Percentiles rank a stretch among this genome's conserved stretches.
These are phyloP conservation scores for Plasmodium fragile DNA, from an alignment of 169 alveolate genomes.

Conservation along the genomic window DNA sequence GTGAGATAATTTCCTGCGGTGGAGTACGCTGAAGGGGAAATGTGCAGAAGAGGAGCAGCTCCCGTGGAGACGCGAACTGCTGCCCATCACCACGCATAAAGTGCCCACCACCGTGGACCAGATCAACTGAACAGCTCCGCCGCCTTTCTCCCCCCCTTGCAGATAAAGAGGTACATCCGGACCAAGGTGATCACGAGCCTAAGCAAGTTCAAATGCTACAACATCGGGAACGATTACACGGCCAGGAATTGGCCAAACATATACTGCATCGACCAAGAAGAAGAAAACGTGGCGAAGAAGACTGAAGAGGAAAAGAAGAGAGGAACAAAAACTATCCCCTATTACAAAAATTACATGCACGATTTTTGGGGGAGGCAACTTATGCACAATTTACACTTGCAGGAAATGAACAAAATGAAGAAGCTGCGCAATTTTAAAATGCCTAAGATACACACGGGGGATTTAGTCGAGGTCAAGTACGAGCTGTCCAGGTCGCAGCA, in stretches of 20 bases:
- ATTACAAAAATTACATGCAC: conserved; percentile 70
- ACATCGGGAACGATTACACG: conserved; percentile 61
- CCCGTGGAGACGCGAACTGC: neutral
- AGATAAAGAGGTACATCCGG: conserved; percentile 72
- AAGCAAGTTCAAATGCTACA: conserved; percentile 68
- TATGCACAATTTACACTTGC: conserved; percentile 81
- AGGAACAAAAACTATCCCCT: conserved; percentile 59
- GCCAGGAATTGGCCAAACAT: conserved; percentile 66
- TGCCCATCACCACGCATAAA: neutral
- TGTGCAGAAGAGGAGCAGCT: neutral
- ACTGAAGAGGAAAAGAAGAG: neutral
- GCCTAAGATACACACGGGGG: conserved; percentile 79
- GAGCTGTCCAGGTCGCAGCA: conserved; percentile 88
- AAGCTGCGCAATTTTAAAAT: conserved; percentile 84
- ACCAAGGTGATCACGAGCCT: conserved; percentile 67
- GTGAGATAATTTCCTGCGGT: neutral
- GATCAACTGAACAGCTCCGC: neutral
- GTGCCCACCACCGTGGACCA: neutral
- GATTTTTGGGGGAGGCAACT: conserved; percentile 78
- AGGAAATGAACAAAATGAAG: conserved; percentile 82
- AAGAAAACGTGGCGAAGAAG: conserved; percentile 41
- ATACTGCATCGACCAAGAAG: conserved; percentile 51
- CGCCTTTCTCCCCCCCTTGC: neutral
- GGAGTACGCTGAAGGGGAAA: neutral
- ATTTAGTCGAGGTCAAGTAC: conserved; percentile 85